Evolutionary conservation across 2,329 filamentous ascomycete genomes (phyloP), one percentile per base, ranked within the genome.

Genomic region (Aureobasidium melanogenum): DNA sequence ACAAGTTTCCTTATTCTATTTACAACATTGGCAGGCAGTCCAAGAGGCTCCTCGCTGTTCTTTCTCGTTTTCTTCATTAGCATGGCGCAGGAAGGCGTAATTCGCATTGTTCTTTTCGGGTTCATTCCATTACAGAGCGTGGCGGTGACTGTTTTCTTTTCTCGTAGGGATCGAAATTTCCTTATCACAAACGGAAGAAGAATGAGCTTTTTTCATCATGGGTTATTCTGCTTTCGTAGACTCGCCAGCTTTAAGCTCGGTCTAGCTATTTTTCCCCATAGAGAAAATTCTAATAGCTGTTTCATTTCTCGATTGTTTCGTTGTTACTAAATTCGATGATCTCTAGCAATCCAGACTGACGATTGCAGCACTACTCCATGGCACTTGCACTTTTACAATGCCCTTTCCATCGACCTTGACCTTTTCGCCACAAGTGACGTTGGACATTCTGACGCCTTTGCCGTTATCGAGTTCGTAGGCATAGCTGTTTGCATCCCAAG

Each of bases 401-500:
- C 60, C 59, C 6, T 41, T 32, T 24, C 34, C 19, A 4, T 39
- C 47, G 30, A 68, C 65, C 8, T 50, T 34, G 0, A 76, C 69
- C 26, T 30, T 76, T 72, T 84, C 81, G 0, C 76, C 79, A 4
- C 73, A 69, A 3, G 83, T 86, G 15, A 84, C 77, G 67, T 87
- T 86, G 0, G 63, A 61, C 70, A 86, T 65, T 61, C 76, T 69
- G 36, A 84, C 81, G 2, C 84, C 82, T 68, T 69, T 72, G 0
- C 84, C 84, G 4, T 74, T 65, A 12, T 80, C 76, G 54, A 86
- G 71, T 69, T 87, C 84, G 62, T 79, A 80, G 66, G 86, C 83
- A 65, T 84, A 88, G 64, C 81, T 86, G 68, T 74, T 78, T 1
- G 83, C 84, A 69, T 86, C 82, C 73, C 80, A 87, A 0, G 82